phyloP scores from a whole-genome alignment of 176 grass and related monocot genomes.

The Canna indica region DNA sequence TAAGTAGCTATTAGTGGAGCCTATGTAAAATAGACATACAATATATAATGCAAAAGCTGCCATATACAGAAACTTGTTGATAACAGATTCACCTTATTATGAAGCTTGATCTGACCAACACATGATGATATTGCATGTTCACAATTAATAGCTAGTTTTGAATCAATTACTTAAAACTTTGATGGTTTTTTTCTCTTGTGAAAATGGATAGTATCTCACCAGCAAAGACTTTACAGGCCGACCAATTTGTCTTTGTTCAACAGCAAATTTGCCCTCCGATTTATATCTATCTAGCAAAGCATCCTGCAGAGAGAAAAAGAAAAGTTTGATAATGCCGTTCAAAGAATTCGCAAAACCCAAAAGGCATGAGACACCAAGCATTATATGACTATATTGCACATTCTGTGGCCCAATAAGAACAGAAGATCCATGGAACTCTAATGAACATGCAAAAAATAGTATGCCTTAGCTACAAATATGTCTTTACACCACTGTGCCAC shows the following conservation, averaged over 20 bases:
- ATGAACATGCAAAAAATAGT: background rate
- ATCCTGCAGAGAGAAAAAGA: conserved; percentile 36
- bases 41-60: too few species aligned
- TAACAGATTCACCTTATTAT: too few species aligned
- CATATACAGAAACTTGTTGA: too few species aligned
- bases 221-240: conserved; percentile 89
- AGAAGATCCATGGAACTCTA: background rate
- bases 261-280: conserved; percentile 60
- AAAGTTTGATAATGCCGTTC: background rate
- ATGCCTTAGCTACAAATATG: conserved; percentile 83
- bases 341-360: background rate
- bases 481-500: conserved; percentile 89
- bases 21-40: too few species aligned
- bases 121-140: too few species aligned
- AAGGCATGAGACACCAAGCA: background rate
- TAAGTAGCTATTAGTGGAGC: too few species aligned
- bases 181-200: background rate
- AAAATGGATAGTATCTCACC: conserved; percentile 32
- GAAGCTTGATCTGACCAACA: too few species aligned
- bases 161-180: too few species aligned
- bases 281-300: conserved; percentile 72
- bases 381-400: background rate
- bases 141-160: too few species aligned
- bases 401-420: background rate
- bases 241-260: conserved; percentile 62